A percentile compares a stretch with the other conserved stretches of the same genome.
Evolutionary conservation across 768 basidiomycete genomes (phyloP).

Genomic region (Mycena galopus): DNA sequence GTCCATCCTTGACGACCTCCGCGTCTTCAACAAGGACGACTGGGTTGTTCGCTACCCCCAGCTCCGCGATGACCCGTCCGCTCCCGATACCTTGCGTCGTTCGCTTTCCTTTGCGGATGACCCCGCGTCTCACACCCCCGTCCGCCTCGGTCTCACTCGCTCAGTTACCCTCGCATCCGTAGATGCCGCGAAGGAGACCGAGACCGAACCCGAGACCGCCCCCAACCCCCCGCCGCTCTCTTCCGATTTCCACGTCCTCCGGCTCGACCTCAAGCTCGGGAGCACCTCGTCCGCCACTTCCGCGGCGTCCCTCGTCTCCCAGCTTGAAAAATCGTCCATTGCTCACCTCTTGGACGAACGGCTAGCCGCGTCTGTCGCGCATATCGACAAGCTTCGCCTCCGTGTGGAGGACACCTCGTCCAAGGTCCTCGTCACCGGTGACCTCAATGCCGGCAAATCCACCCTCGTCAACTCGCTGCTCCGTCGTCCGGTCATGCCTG

Average conservation of each 20-base stretch:
- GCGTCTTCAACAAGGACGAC: slow-evolving; percentile 84
- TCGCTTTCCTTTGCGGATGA: slow-evolving; percentile 91
- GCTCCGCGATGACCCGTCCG: slow-evolving; percentile 62
- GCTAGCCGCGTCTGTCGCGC: slow-evolving; percentile 76
- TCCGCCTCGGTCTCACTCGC: slow-evolving; percentile 66
- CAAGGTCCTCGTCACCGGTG: slow-evolving; percentile 97
- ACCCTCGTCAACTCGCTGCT: slow-evolving; percentile 98
- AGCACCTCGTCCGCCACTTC: slow-evolving; percentile 74
- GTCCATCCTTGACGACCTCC: slow-evolving; percentile 75
- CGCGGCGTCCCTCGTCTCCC: slow-evolving; percentile 82
- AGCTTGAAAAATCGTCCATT: slow-evolving; percentile 93
- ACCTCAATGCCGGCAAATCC: slow-evolving; percentile 98
- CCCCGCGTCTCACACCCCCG: slow-evolving; percentile 74
- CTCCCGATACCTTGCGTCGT: slow-evolving; percentile 59
- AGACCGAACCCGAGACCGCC: slow-evolving; percentile 23
- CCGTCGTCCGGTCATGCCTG: slow-evolving; percentile 91
- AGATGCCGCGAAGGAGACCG: slow-evolving; percentile 56
- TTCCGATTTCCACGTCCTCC: slow-evolving; percentile 87
- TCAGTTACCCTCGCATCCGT: slow-evolving; percentile 72
- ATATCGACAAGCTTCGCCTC: slow-evolving; percentile 86
- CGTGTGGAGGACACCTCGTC: slow-evolving; percentile 94
- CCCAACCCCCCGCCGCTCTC: slow-evolving; percentile 51
- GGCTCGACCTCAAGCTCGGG: slow-evolving; percentile 93
- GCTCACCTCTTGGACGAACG: slow-evolving; percentile 92
- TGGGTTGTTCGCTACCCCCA: slow-evolving; percentile 94